These are phyloP conservation scores for Aspergillus nomiae DNA, from an alignment of 2,329 filamentous ascomycete genomes.

Conservation along the genomic window DNA sequence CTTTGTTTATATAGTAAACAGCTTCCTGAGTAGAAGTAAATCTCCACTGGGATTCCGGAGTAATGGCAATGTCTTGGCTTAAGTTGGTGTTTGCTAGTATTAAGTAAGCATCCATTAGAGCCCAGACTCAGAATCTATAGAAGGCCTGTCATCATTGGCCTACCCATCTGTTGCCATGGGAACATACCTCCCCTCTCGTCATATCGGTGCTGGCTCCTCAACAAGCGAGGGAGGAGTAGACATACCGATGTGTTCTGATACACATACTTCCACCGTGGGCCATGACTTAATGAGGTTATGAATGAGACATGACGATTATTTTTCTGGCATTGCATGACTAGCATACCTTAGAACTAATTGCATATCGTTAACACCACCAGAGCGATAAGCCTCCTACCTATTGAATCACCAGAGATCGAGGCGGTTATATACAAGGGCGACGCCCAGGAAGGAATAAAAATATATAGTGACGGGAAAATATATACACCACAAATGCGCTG, in stretches of 20 bases:
- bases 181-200: conserved; percentile 13
- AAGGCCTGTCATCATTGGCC: neutral
- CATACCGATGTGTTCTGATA: neutral
- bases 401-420: neutral
- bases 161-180: conserved; percentile 26
- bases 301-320: neutral
- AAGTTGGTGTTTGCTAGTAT: neutral
- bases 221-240: neutral
- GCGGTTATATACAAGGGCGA: neutral
- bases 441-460: neutral
- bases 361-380: neutral
- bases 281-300: neutral
- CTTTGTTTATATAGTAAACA: conserved; percentile 2
- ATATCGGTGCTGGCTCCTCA: neutral
- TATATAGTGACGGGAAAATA: neutral
- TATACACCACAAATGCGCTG: conserved; percentile 13
- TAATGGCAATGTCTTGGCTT: neutral
- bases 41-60: neutral
- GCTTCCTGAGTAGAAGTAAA: neutral
- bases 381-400: neutral
- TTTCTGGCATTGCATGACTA: neutral
- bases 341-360: neutral
- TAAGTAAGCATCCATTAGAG: neutral
- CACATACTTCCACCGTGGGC: neutral
- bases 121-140: neutral